A percentile compares a stretch with the other conserved stretches of the same genome.
Evolutionary conservation across 2,329 filamentous ascomycete genomes (phyloP).

Genomic region (Rhytidhysteron rufulum): DNA sequence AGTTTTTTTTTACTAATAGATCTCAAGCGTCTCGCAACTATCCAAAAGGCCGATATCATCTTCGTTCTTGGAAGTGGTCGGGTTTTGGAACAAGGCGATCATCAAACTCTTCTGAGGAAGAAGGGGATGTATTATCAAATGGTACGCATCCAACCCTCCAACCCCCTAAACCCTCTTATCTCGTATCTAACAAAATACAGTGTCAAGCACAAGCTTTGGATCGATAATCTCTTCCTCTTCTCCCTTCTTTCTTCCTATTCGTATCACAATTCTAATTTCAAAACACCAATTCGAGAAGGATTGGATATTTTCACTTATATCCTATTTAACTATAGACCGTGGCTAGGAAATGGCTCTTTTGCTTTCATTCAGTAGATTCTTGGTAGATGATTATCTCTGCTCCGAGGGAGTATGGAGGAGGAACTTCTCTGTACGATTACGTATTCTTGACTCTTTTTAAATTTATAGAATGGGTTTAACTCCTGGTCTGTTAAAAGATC

Average conservation of each 20-base stretch:
- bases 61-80: conserved; percentile 32
- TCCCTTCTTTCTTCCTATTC: not conserved
- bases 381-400: too few relatives aligned
- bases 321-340: too few relatives aligned
- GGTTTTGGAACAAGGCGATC: conserved; percentile 31
- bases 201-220: conserved; percentile 38
- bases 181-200: conserved; percentile 14
- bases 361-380: too few relatives aligned
- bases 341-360: too few relatives aligned
- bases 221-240: conserved; percentile 12
- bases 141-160: conserved; percentile 15
- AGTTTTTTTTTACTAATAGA: not conserved
- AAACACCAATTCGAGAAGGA: too few relatives aligned
- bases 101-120: conserved; percentile 24
- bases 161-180: not conserved
- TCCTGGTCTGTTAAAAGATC: too few relatives aligned
- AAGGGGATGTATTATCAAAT: conserved; percentile 34
- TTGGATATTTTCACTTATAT: too few relatives aligned
- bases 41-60: conserved; percentile 36
- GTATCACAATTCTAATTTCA: too few relatives aligned
- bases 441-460: too few relatives aligned
- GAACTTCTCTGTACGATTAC: too few relatives aligned
- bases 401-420: too few relatives aligned
- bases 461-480: too few relatives aligned
- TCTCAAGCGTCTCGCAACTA: conserved; percentile 25